Percentiles rank a stretch among this genome's conserved stretches.
These are phyloP conservation scores for Metarhizium album DNA, from an alignment of 2,329 filamentous ascomycete genomes.

Conservation along the genomic window DNA sequence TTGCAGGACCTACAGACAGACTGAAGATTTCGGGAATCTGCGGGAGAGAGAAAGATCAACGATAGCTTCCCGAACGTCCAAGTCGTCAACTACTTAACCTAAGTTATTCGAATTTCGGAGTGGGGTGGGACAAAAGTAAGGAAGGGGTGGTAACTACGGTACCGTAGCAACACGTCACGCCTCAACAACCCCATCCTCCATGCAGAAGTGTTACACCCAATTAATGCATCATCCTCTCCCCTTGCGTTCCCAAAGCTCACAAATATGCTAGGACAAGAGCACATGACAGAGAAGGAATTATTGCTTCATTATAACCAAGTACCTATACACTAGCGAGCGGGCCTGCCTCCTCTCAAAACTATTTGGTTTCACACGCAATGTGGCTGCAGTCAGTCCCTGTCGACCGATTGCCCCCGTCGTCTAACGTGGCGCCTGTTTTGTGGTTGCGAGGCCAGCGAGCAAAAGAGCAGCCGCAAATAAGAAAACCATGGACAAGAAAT, in stretches of 20 bases:
- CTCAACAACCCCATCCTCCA: too few relatives aligned
- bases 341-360: slow-evolving; percentile 17
- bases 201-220: not conserved
- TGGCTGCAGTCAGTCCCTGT: not conserved
- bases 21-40: too few relatives aligned
- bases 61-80: too few relatives aligned
- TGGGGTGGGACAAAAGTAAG: too few relatives aligned
- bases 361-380: not conserved
- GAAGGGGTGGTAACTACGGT: too few relatives aligned
- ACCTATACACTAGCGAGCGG: slow-evolving; percentile 26
- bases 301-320: slow-evolving; percentile 19
- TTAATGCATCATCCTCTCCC: not conserved
- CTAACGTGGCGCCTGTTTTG: not conserved
- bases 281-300: slow-evolving; percentile 18
- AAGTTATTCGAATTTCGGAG: too few relatives aligned
- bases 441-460: slow-evolving; percentile 3
- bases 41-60: too few relatives aligned
- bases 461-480: not conserved
- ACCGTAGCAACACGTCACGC: too few relatives aligned
- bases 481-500: not conserved
- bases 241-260: not conserved
- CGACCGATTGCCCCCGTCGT: not conserved
- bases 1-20: too few relatives aligned
- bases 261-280: not conserved
- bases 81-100: too few relatives aligned